Evolutionary conservation across 75 land plant genomes (phyloP), one percentile per base, ranked within the genome.

Genomic region (Picea sitchensis): DNA sequence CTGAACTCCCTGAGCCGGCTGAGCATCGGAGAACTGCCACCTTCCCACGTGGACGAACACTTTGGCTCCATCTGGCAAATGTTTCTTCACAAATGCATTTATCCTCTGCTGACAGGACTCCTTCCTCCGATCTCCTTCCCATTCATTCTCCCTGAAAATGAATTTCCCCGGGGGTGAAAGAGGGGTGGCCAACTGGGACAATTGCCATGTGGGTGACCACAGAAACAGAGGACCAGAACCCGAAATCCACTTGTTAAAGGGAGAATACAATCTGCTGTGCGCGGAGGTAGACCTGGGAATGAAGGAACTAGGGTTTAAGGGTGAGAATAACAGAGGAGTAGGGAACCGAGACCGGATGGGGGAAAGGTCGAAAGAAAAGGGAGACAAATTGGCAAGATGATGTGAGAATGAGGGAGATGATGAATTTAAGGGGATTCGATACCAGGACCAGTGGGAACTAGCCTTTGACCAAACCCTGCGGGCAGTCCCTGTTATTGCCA

Each of bases 131-230:
- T 38, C 41, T 38, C 68, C 68, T 32, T 65, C 68, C 68, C 68
- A 65, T 38, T 65, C 68, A 1, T 5, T 65, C 2, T 65, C 68
- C 34, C 68, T 58, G 58, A 83, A 61, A 54, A 73, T 80, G 61
- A 72, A 77, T 34, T 86, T 80, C 8, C 80, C 83, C 11, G 76
- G 81, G 41, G 81, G 61, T 58, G 61, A 79, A 7, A 89, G 84
- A 14, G 89, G 91, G 1, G 89, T 91, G 41, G 91, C 91, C 31
- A 84, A 85, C 74, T 89, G 93, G 17, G 85, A 87, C 61, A 91
- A 86, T 80, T 85, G 87, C 87, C 88, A 89, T 0, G 91, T 84
- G 5, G 91, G 87, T 2, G 80, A 82, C 18, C 89, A 91, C 18
- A 88, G 85, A 73, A 89, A 88, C 59, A 86, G 86, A 56, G 91